Evolutionary conservation across 352 stramenopile species (phyloP), one percentile per base, ranked within the genome.

Genomic region (Phytopythium helicoides): DNA sequence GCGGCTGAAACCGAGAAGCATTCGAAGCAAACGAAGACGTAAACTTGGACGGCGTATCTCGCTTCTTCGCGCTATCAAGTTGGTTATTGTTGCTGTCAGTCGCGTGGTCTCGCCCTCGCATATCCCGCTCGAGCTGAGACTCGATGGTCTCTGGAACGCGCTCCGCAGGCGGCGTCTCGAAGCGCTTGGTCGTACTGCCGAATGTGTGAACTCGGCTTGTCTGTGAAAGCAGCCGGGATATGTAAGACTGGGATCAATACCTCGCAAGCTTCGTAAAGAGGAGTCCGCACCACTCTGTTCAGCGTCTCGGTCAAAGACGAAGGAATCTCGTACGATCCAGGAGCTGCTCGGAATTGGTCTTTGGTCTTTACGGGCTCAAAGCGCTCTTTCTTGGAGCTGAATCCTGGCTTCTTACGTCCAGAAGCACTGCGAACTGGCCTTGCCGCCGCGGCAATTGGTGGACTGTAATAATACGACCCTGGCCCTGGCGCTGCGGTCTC

Each of bases 161-260:
- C 14, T 53, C 49, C 1, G 35, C 33, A 2, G 71, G 68, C 33
- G 86, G 41, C 14, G 71, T 70, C 35, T 89, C 81, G 55, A 92
- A 92, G 7, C 81, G 74, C 49, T 82, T 87, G n/a, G 76, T 81
- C 4, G 81, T 92, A 28, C 71, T 86, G 4, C 81, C 81, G 39
- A 92, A 89, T 14, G 79, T 85, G 23, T 72, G 71, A 12, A 89
- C 73, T 15, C 78, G 70, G 53, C 81, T 88, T 26, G 66, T 75
- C 81, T 92, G 50, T 1, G 55, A 39, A 9, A 25, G 10, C 16
- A 37, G 6, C 8, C 23, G 16, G 10, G 16, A 34, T 5, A 26
- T 14, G n/a, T n/a, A n/a, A n/a, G n/a, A n/a, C n/a, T n/a, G n/a
- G n/a, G n/a, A n/a, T n/a, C n/a, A n/a, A n/a, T n/a, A n/a, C n/a